Evolutionary conservation across 2,329 filamentous ascomycete genomes (phyloP), one percentile per base, ranked within the genome.

Genomic region (Phoma herbarum): DNA sequence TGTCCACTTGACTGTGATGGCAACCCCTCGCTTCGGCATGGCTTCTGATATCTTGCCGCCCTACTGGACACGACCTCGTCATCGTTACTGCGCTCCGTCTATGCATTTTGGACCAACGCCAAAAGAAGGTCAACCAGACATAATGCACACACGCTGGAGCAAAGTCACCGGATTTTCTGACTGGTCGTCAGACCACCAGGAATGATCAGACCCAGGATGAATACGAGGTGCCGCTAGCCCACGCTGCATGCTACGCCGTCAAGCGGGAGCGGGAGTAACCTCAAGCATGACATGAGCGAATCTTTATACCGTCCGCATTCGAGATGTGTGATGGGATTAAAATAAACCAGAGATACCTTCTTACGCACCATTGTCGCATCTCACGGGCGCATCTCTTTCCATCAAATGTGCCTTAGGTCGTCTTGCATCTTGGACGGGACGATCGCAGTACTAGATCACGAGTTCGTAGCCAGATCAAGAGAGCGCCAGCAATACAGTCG

Each of bases 171-270:
- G 45, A 26, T 35, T 35, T 28, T 45, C 39, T 42, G 10, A 42
- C 16, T 50, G 45, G 56, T 35, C 14, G 25, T 41, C 56, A 52
- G 44, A 45, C 51, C 44, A 55, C 46, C 57, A 59, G 51, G 66
- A 60, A 41, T 66, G 69, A 73, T 72, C 70, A 49, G 70, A 69
- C 61, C 69, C 64, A 69, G 70, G 70, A 68, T 73, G 42, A 58
- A 57, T 60, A 62, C 52, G 56, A 64, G 62, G 54, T 68, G 64
- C 62, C 67, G 62, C 68, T 74, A 73, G 57, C 57, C 43, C 52
- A 44, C 41, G 59, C 65, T 66, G 60, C 53, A 60, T 16, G 56
- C 57, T 62, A 60, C 67, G 67, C 67, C 69, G 64, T 72, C 65
- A 61, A 68, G 62, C 67, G 70, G 72, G 70, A 69, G 63, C 72